Evolutionary conservation across 2,329 filamentous ascomycete genomes (phyloP), one percentile per base, ranked within the genome.

Genomic region (Nemania sp.): DNA sequence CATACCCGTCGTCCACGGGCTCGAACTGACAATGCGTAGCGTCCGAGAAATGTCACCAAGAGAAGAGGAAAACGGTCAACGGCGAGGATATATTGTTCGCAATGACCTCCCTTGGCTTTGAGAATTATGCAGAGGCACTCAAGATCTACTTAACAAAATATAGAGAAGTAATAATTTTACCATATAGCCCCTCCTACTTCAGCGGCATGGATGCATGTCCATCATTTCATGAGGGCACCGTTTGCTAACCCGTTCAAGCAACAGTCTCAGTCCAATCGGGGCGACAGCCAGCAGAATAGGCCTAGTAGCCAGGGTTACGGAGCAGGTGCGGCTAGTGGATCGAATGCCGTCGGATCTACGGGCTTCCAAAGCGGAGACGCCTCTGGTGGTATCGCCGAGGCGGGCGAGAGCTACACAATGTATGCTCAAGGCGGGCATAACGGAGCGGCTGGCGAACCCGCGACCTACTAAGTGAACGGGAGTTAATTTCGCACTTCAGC

Each of bases 81-180:
- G 96, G 96, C 74, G 96, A 99, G 82, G 96, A 99, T 77, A 99
- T 99, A 68, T 85, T 99, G 53, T 99, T 98, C 79, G 96, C 96
- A 69, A 99, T 99, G 96, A 98, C 95, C 7, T 99, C 96, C 27
- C 88, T 99, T 41, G 96, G 96, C 0, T 99, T 99, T 80, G 96
- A 99, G 82, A 99, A 99, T 83, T 99, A 99, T 79, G 92, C 95
- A 27, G 96, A 99, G 81, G 96, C 96, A 1, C 86, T 99, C 66
- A 99, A 99, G 83, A 98, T 99, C 74, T 99, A 99, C 80, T 87
- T 99, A 49, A 93, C 94, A 68, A 96, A 98, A 79, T 99, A 98
- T 82, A 91, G 96, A 81, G 96, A 99, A 88, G 96, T 98, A 87
- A 89, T 92, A 75, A 55, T 63, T 35, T 54, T 66, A 47, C 56